Conservation (phyloP, 257 asterid genomes). For the Craterostigma plantagineum region DNA sequence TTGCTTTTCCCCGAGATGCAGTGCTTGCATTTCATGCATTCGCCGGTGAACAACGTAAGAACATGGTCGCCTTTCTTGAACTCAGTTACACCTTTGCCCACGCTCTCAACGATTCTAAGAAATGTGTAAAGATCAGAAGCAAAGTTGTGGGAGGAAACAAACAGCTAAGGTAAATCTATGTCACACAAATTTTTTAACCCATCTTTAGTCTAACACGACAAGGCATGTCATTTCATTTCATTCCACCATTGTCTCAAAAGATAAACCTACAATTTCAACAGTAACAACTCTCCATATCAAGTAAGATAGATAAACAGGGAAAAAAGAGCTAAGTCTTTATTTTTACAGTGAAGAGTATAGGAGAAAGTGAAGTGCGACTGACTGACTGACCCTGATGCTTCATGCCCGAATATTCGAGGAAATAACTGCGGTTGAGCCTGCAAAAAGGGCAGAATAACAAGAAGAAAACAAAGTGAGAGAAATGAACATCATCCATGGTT, state of each 20-base stretch:
- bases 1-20: slow-evolving; percentile 74
- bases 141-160: too few relatives aligned
- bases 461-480: too few relatives aligned
- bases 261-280: too few relatives aligned
- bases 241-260: too few relatives aligned
- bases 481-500: not conserved
- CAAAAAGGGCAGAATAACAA: slow-evolving; percentile 7
- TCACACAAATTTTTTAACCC: too few relatives aligned
- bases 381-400: slow-evolving; percentile 77
- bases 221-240: too few relatives aligned
- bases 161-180: too few relatives aligned
- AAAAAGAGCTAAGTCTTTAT: too few relatives aligned
- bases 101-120: slow-evolving; percentile 79
- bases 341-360: too few relatives aligned
- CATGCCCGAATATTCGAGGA: slow-evolving; percentile 95
- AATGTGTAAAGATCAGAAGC: not conserved
- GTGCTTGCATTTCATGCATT: slow-evolving; percentile 69
- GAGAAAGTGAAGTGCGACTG: slow-evolving; percentile 10
- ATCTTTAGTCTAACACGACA: too few relatives aligned
- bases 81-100: slow-evolving; percentile 82
- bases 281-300: too few relatives aligned
- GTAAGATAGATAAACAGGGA: too few relatives aligned
- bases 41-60: slow-evolving; percentile 73
- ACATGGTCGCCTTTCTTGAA: slow-evolving; percentile 75
- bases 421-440: slow-evolving; percentile 53